A percentile compares a stretch with the other conserved stretches of the same genome.
phyloP scores from a whole-genome alignment of 2,329 filamentous ascomycete species.

The Colletotrichum tropicicola region DNA sequence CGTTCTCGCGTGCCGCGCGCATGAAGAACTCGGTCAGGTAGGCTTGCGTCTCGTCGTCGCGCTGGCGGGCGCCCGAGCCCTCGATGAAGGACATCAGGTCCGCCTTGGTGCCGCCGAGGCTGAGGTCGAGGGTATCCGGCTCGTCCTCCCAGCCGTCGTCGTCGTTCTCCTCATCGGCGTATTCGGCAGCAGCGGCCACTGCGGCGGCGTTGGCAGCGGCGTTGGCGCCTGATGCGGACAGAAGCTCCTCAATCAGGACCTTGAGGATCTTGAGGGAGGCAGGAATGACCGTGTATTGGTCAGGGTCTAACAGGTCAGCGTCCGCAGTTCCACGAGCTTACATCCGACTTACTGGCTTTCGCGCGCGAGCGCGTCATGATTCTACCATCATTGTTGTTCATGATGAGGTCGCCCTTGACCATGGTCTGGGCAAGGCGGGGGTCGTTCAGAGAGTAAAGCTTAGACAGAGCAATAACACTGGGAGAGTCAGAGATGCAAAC shows the following conservation, averaged over 20 bases:
- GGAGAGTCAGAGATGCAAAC: neutral
- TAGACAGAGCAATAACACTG: constrained; percentile 91
- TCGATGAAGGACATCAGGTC: constrained; percentile 85
- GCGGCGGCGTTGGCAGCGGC: constrained; percentile 69
- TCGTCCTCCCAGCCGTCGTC: constrained; percentile 94
- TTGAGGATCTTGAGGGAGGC: constrained; percentile 96
- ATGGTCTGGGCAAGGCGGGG: constrained; percentile 78
- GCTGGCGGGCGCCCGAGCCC: constrained; percentile 67
- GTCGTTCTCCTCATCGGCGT: constrained; percentile 72
- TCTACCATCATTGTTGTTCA: constrained; percentile 71
- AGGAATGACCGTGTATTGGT: constrained; percentile 87
- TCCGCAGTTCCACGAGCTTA: constrained; percentile 34
- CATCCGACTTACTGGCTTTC: constrained; percentile 71
- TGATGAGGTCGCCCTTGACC: constrained; percentile 92
- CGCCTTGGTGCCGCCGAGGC: constrained; percentile 70
- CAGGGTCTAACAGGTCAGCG: constrained; percentile 69
- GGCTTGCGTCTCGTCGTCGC: constrained; percentile 89
- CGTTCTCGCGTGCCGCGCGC: constrained; percentile 62
- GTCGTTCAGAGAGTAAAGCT: constrained; percentile 89
- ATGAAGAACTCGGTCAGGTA: constrained; percentile 87
- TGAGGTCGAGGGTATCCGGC: constrained; percentile 79
- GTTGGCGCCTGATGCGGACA: constrained; percentile 77
- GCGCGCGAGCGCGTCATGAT: constrained; percentile 96
- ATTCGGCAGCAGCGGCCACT: constrained; percentile 60
- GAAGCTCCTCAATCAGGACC: constrained; percentile 90